Base-by-base conservation (phyloP, 148 eudicot genomes). In the Spergularia bocconei region DNA sequence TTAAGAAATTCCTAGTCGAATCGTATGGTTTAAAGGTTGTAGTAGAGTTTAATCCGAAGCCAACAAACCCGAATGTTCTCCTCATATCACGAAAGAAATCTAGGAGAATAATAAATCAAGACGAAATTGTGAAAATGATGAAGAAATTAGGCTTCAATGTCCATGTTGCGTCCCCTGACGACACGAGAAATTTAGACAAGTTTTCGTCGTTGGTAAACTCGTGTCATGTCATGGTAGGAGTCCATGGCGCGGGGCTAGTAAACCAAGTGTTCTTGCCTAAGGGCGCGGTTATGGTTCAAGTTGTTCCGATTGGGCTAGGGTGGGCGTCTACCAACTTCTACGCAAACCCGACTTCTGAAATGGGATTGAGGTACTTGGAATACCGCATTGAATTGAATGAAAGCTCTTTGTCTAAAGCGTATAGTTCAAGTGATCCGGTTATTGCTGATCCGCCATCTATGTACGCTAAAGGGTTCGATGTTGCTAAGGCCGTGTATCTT, bases 241-340 rank as follows among this genome's bases (percentile, higher is more conserved):
- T 82, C 38, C 91, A 88, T 25, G 94, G 94, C 2, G 94, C 91
- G 14, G 91, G 90, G 29, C 71, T 90, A 0, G 78, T 87, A 15
- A 85, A 90, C 55, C 80, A 70, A 15, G 6, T 90, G 63, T 88
- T 90, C 84, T 70, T 90, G 79, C 79, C 86, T 0, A 33, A 63
- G 14, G 90, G 94, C 39, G 85, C 87, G 0, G 84, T 86, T 4
- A 36, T 86, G 80, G 77, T 88, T 59, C 94, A 90, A 44, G 72
- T 90, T 11, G 89, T 86, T n/a, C 82, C 85, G 0, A 72, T 88
- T 10, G 88, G 87, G 5, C 71, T 86, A 0, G 85, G 74, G 4
- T 86, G 88, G 90, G 77, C 85, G 0, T 78, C 90, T 0, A 44
- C 47, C 3, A 61, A 17, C 17, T 88, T 82, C 68, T 90, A 50